Evolutionary conservation across 2,329 filamentous ascomycete species (phyloP).

Genomic region (Plectosphaerella cucumerina): DNA sequence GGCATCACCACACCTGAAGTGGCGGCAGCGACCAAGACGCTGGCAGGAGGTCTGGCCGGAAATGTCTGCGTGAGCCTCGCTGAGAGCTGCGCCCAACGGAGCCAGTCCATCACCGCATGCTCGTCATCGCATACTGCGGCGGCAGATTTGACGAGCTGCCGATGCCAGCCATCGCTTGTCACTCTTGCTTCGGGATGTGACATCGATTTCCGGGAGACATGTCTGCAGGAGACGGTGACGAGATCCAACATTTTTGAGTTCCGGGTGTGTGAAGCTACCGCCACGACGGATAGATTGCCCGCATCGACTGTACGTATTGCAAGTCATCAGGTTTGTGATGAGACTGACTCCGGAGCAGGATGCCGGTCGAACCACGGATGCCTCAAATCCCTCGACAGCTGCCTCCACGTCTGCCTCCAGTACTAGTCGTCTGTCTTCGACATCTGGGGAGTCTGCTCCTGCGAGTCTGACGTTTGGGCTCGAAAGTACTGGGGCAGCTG

Average conservation of each 20-base stretch:
- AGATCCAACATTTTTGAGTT: conserved; percentile 1
- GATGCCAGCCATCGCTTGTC: not conserved
- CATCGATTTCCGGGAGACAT: not conserved
- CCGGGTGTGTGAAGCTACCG: not conserved
- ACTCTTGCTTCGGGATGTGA: conserved; percentile 2
- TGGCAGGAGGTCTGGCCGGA: not conserved
- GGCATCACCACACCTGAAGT: not conserved
- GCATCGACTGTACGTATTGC: no score
- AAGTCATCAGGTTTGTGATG: no score
- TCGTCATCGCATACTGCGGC: not conserved
- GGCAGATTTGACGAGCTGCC: conserved; percentile 3
- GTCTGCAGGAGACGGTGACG: not conserved
- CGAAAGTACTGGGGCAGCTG: no score
- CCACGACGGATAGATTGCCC: no score
- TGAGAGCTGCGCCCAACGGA: conserved; percentile 3
- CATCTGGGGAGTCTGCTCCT: no score
- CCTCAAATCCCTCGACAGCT: no score
- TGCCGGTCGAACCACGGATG: no score
- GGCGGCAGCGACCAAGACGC: conserved; percentile 1
- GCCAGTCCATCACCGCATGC: not conserved
- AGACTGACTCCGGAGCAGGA: no score
- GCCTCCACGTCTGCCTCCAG: no score
- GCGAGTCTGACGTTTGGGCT: no score
- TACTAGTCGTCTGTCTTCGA: no score
- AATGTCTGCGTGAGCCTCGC: not conserved